Evolutionary conservation across 345 rosid genomes (phyloP).

Genomic region (Populus alba): DNA sequence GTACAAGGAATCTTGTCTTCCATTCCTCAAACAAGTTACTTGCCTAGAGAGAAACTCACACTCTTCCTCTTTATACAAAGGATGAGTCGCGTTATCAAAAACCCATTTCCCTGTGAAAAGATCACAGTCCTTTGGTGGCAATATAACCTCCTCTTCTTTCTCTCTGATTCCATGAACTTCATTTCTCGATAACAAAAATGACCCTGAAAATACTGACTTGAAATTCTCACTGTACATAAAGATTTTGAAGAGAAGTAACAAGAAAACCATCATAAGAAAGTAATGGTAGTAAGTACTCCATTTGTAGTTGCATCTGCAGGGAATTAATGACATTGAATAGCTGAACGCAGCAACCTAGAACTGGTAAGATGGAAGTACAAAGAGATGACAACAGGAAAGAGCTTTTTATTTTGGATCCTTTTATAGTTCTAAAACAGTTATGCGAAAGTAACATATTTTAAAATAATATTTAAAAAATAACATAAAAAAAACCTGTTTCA

Average conservation of each 20-base stretch:
- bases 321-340: not conserved
- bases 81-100: slow-evolving; percentile 20
- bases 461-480: no score
- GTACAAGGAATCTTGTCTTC: slow-evolving; percentile 25
- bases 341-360: not conserved
- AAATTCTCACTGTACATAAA: slow-evolving; percentile 9
- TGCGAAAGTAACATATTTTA: no score
- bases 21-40: slow-evolving; percentile 29
- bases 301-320: slow-evolving; percentile 9
- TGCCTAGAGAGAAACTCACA: slow-evolving; percentile 26
- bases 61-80: slow-evolving; percentile 24
- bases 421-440: no score
- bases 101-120: slow-evolving; percentile 28
- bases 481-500: no score
- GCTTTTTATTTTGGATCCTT: no score
- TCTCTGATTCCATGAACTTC: not conserved
- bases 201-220: not conserved
- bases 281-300: not conserved
- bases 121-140: slow-evolving; percentile 21
- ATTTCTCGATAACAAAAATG: not conserved
- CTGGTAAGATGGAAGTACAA: not conserved
- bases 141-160: slow-evolving; percentile 1
- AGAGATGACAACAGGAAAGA: not conserved
- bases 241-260: slow-evolving; percentile 8
- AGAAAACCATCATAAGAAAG: slow-evolving; percentile 1